Percentiles rank a stretch among this genome's conserved stretches.
Conservation (phyloP, 1,284 basidiomycete genomes). For the Cerioporus squamosus region DNA sequence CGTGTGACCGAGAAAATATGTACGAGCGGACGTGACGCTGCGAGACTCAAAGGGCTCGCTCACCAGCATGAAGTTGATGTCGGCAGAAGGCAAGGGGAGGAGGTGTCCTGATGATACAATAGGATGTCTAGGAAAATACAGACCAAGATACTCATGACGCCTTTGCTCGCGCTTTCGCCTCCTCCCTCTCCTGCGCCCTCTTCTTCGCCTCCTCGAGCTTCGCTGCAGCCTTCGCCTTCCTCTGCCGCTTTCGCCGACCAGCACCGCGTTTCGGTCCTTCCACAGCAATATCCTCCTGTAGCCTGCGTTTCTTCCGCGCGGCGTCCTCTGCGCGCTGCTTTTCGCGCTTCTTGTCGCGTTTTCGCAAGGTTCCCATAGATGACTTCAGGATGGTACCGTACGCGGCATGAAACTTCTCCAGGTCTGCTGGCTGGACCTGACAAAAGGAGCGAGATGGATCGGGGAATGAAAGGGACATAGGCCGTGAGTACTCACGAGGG, state of each 20-base stretch:
- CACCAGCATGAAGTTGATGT: too few relatives aligned
- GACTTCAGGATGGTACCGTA: conserved; percentile 83
- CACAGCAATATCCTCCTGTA: conserved; percentile 66
- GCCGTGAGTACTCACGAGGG: conserved; percentile 55
- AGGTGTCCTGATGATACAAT: conserved; percentile 15
- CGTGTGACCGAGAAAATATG: too few relatives aligned
- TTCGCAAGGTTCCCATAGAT: conserved; percentile 74
- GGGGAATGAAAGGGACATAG: neutral
- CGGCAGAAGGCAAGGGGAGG: too few relatives aligned
- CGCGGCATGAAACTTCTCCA: conserved; percentile 71
- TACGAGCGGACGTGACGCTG: too few relatives aligned
- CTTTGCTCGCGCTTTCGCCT: conserved; percentile 40
- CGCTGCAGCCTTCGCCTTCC: conserved; percentile 61
- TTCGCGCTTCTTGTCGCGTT: conserved; percentile 91
- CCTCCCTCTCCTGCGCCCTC: conserved; percentile 67
- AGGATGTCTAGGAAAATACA: conserved; percentile 17
- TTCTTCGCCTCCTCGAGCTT: conserved; percentile 70
- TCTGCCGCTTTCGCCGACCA: conserved; percentile 73
- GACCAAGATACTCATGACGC: conserved; percentile 13
- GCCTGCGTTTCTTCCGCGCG: conserved; percentile 67
- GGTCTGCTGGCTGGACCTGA: conserved; percentile 68
- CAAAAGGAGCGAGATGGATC: neutral
- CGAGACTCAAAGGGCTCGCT: too few relatives aligned
- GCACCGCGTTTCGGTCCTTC: conserved; percentile 79
- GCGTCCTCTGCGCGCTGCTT: conserved; percentile 75